Evolutionary conservation across 208 protist species (phyloP).

Genomic region (Acanthamoeba lenticulata): DNA sequence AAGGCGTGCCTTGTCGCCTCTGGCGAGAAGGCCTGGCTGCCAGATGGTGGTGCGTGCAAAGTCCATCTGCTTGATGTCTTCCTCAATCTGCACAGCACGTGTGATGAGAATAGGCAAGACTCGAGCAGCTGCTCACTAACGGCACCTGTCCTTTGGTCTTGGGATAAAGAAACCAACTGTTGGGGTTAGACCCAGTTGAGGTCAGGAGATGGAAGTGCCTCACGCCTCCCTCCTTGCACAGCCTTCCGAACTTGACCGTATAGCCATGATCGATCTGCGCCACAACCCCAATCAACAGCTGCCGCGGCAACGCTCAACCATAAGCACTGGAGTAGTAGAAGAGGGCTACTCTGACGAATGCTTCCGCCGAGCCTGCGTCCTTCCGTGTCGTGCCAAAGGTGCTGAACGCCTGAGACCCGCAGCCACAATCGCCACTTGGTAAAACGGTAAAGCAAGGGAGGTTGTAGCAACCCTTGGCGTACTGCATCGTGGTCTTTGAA

Average conservation of each 20-base stretch:
- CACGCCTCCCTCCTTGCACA: slow-evolving; percentile 66
- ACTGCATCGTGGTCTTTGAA: slow-evolving; percentile 61
- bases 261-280: slow-evolving; percentile 52
- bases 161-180: slow-evolving; percentile 77
- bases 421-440: not conserved
- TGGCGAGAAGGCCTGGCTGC: slow-evolving; percentile 67
- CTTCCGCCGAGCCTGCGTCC: slow-evolving; percentile 60
- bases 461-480: not conserved
- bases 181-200: slow-evolving; percentile 57
- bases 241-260: not conserved
- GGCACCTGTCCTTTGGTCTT: slow-evolving; percentile 74
- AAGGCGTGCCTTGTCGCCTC: not conserved
- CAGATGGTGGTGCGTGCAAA: slow-evolving; percentile 69
- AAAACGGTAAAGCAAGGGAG: not conserved
- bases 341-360: too few species aligned
- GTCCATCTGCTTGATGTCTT: slow-evolving; percentile 53
- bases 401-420: slow-evolving; percentile 29
- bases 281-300: not conserved
- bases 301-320: too few species aligned
- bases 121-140: too few species aligned
- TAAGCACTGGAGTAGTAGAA: too few species aligned
- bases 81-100: slow-evolving; percentile 57
- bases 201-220: slow-evolving; percentile 68
- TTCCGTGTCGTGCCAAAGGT: slow-evolving; percentile 71
- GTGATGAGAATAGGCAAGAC: too few species aligned